Evolutionary conservation across 176 grass and related monocot genomes (phyloP), one percentile per base, ranked within the genome.

Genomic region (Aegilops bicornis): DNA sequence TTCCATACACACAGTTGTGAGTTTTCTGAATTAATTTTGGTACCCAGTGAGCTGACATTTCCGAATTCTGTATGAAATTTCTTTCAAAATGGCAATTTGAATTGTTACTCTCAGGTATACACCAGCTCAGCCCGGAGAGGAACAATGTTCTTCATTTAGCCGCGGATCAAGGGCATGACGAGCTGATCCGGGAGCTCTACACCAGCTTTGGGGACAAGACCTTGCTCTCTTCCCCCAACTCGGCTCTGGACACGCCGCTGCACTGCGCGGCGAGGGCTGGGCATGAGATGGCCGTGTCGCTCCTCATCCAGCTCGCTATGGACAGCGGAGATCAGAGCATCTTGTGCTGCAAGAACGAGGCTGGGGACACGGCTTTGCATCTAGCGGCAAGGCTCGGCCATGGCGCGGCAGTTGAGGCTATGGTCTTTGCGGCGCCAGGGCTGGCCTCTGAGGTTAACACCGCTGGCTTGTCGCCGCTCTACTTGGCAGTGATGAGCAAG

Each of bases 241-340:
- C 82, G 68, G 78, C 27, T 4, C 2, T 17, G 6, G 88, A 90
- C 40, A 87, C 88, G 7, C 72, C 78, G 4, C 30, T 86, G 22
- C 84, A 83, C 14, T 24, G 71, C 17, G 84, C 88, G 0, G 83
- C 88, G 30, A 82, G 77, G 60, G 59, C 84, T 14, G 71, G 84
- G 19, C 23, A 58, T 23, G 4, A 17, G 30, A 0, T 0, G 5
- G 36, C 65, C 5, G 59, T 86, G 10, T 31, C 42, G 0, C n/a
- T 86, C 13, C 37, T 90, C 6, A 0, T 82, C 14, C 19, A 48
- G 15, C 58, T 82, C 0, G 20, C 64, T 12, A n/a, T n/a, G 27
- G 58, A 81, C 31, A 10, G 2, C 1, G 69, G 42, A 4, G n/a
- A 56, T 0, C 0, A 63, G 8, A 63, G 3, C 22, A 5, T 61